A percentile compares a stretch with the other conserved stretches of the same genome.
phyloP scores from a whole-genome alignment of 495 filamentous ascomycete genomes.

The Aspergillus ostianus region DNA sequence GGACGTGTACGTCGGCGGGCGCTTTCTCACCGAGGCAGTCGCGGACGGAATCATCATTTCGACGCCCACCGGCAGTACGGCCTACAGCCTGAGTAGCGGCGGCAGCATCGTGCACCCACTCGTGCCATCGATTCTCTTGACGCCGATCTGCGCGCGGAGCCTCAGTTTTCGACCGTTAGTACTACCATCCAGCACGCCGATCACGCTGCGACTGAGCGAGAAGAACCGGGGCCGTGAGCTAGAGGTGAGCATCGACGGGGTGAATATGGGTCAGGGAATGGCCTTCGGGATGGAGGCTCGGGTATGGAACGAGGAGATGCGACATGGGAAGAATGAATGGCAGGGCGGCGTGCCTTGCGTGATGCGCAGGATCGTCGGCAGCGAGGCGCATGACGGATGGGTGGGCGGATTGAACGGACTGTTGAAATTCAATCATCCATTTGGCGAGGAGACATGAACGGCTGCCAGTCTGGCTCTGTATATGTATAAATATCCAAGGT shows the following conservation, averaged over 20 bases:
- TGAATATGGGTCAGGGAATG: constrained; percentile 66
- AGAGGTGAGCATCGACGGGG: constrained; percentile 87
- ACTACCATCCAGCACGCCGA: constrained; percentile 78
- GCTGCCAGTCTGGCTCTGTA: too few species aligned
- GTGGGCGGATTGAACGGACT: constrained; percentile 92
- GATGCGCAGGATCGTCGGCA: constrained; percentile 50
- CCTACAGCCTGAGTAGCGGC: constrained; percentile 87
- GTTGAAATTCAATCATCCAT: constrained; percentile 97
- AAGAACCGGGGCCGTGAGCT: constrained; percentile 81
- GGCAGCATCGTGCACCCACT: constrained; percentile 95
- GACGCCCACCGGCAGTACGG: constrained; percentile 91
- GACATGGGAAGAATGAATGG: constrained; percentile 63
- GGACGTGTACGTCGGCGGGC: constrained; percentile 79
- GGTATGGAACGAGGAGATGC: constrained; percentile 77
- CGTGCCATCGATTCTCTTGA: constrained; percentile 81
- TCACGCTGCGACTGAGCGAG: constrained; percentile 76
- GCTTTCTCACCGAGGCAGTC: constrained; percentile 87
- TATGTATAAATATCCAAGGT: too few species aligned
- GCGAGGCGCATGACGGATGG: constrained; percentile 81
- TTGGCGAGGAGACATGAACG: constrained; percentile 65
- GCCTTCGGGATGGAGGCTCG: constrained; percentile 82
- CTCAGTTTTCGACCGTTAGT: constrained; percentile 91
- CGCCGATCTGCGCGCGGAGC: constrained; percentile 89
- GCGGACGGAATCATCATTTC: constrained; percentile 93
- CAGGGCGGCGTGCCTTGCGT: constrained; percentile 58